phyloP scores from a whole-genome alignment of 2,329 filamentous ascomycete genomes.

The Fusarium tricinctum region DNA sequence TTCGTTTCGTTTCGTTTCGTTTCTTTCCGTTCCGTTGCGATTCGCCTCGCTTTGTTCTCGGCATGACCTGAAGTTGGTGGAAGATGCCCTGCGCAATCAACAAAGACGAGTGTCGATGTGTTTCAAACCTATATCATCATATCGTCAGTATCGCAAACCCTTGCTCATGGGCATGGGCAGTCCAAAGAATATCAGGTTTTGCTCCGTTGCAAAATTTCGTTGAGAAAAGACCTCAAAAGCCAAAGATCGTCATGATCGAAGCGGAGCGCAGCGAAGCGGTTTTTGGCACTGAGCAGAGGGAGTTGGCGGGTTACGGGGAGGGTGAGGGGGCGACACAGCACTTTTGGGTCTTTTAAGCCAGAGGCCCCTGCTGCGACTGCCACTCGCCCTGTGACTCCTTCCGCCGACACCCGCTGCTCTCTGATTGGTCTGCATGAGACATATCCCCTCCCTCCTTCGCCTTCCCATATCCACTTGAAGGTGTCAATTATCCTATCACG shows the following conservation, averaged over 20 bases:
- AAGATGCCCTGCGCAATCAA: slow-evolving; percentile 44
- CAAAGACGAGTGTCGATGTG: slow-evolving; percentile 31
- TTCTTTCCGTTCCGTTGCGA: neutral
- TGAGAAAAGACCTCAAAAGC: slow-evolving; percentile 20
- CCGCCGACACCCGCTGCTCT: slow-evolving; percentile 25
- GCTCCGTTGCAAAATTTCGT: neutral
- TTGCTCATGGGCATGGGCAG: neutral
- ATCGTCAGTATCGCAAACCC: neutral
- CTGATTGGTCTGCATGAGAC: slow-evolving; percentile 42
- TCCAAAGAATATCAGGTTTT: neutral
- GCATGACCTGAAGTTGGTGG: slow-evolving; percentile 44
- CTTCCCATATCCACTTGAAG: slow-evolving; percentile 31
- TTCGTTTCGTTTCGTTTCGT: neutral
- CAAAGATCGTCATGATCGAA: slow-evolving; percentile 22
- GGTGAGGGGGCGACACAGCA: slow-evolving; percentile 61
- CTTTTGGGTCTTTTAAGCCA: slow-evolving; percentile 71
- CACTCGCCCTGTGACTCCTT: slow-evolving; percentile 42
- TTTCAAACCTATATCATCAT: slow-evolving; percentile 1
- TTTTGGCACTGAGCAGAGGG: slow-evolving; percentile 38
- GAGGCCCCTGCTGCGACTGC: slow-evolving; percentile 47
- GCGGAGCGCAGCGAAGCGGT: slow-evolving; percentile 13
- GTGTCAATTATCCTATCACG: slow-evolving; percentile 29
- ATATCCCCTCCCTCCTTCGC: slow-evolving; percentile 1
- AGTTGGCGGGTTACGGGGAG: slow-evolving; percentile 52
- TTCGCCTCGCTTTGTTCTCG: slow-evolving; percentile 10